Conservation (phyloP, 805 yeast species). For the Saturnispora silvae region DNA sequence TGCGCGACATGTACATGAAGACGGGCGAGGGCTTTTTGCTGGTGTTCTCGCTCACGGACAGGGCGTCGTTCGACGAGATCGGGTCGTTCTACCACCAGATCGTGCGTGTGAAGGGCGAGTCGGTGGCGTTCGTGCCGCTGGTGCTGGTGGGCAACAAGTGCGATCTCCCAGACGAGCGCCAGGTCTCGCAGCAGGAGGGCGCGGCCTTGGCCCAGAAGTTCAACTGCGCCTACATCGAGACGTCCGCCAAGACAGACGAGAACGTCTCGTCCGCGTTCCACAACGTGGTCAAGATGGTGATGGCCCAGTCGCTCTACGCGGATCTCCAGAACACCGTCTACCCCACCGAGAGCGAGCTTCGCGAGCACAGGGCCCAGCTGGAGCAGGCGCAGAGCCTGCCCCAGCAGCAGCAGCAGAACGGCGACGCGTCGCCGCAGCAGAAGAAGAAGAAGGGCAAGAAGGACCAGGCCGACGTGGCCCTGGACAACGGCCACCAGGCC, state of each 20-base stretch:
- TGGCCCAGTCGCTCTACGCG: conserved; percentile 17
- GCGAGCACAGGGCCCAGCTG: too few species aligned
- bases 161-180: conserved; percentile 55
- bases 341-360: too few species aligned
- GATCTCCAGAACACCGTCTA: conserved; percentile 21
- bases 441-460: background rate
- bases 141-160: conserved; percentile 68
- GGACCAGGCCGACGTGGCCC: too few species aligned
- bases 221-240: conserved; percentile 72
- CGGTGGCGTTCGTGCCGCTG: conserved; percentile 57
- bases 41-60: conserved; percentile 81
- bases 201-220: conserved; percentile 51
- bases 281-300: conserved; percentile 26
- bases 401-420: background rate
- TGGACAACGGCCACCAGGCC: background rate
- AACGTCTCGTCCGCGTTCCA: conserved; percentile 47
- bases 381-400: too few species aligned
- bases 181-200: conserved; percentile 52
- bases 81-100: conserved; percentile 48
- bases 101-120: conserved; percentile 39
- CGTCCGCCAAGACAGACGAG: conserved; percentile 83
- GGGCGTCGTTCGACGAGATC: conserved; percentile 77
- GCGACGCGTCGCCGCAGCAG: conserved; percentile 6
- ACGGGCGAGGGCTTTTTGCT: conserved; percentile 90
- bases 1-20: conserved; percentile 91